Conservation (phyloP, 2,329 filamentous ascomycete species). For the Fusarium sp. region DNA sequence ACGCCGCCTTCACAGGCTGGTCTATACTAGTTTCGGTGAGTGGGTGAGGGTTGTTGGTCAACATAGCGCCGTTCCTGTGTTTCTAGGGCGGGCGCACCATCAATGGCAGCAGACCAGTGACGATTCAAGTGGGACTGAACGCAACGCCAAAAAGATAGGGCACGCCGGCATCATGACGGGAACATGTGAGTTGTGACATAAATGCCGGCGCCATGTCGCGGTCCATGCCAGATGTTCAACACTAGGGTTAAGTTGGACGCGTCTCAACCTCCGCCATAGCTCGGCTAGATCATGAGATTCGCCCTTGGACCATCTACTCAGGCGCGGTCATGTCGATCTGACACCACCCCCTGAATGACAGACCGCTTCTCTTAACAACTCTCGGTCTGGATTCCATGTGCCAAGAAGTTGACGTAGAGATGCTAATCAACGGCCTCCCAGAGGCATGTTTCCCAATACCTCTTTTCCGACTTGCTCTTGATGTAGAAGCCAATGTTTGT, state of each 20-base stretch:
- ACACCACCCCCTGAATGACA: not conserved
- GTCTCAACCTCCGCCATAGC: not conserved
- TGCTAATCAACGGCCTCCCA: not conserved
- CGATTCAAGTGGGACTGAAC: not conserved
- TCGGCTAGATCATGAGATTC: not conserved
- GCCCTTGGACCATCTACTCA: not conserved
- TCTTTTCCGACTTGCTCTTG: not conserved
- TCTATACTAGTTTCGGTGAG: constrained; percentile 13
- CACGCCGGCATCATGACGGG: not conserved
- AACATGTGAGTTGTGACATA: not conserved
- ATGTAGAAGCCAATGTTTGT: not conserved
- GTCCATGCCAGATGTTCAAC: not conserved
- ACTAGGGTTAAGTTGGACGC: not conserved
- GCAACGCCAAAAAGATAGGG: not conserved
- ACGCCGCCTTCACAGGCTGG: not conserved
- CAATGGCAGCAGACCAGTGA: constrained; percentile 9
- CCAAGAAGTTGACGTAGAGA: not conserved
- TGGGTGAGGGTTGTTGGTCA: constrained; percentile 15
- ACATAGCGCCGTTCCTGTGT: not conserved
- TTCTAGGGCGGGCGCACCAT: constrained; percentile 23
- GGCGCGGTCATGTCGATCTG: not conserved
- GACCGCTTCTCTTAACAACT: not conserved
- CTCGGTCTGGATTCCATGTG: not conserved
- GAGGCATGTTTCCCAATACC: not conserved
- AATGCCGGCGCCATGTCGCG: not conserved